A percentile compares a stretch with the other conserved stretches of the same genome.
phyloP scores from a whole-genome alignment of 306 rosid genomes.

The Boehmeria nivea region DNA sequence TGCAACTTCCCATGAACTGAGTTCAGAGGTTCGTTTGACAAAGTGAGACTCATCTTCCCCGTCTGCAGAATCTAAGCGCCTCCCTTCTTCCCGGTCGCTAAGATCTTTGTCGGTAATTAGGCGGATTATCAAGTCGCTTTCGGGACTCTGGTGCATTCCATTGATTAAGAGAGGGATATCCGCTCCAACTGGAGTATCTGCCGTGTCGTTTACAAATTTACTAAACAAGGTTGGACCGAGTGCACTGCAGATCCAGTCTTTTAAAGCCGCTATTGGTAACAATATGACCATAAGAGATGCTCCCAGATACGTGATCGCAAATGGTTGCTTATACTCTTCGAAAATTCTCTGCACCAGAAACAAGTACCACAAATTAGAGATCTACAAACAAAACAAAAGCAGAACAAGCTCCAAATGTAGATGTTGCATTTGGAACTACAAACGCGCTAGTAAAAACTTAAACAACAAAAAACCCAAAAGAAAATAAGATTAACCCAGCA shows the following conservation, averaged over 20 bases:
- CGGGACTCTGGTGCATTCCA: conserved; percentile 21
- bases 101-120: conserved; percentile 39
- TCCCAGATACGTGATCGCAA: conserved; percentile 64
- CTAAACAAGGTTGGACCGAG: conserved; percentile 14
- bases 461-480: not conserved
- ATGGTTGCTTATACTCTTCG: conserved; percentile 57
- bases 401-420: not conserved
- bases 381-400: not conserved
- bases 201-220: conserved; percentile 24
- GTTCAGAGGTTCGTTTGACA: conserved; percentile 25
- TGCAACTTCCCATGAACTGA: conserved; percentile 48
- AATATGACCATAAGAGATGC: conserved; percentile 54
- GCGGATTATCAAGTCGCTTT: conserved; percentile 14
- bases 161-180: conserved; percentile 28
- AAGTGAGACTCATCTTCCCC: conserved; percentile 32
- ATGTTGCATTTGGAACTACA: not conserved
- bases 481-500: not conserved
- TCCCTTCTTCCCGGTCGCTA: conserved; percentile 52
- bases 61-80: conserved; percentile 18
- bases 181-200: no score
- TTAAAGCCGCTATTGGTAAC: conserved; percentile 51
- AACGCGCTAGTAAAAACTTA: no score
- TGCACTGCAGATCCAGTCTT: conserved; percentile 37
- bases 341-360: conserved; percentile 61
- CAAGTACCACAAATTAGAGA: conserved; percentile 5